Evolutionary conservation across 257 asterid species (phyloP).

Genomic region (Henckelia pumila): DNA sequence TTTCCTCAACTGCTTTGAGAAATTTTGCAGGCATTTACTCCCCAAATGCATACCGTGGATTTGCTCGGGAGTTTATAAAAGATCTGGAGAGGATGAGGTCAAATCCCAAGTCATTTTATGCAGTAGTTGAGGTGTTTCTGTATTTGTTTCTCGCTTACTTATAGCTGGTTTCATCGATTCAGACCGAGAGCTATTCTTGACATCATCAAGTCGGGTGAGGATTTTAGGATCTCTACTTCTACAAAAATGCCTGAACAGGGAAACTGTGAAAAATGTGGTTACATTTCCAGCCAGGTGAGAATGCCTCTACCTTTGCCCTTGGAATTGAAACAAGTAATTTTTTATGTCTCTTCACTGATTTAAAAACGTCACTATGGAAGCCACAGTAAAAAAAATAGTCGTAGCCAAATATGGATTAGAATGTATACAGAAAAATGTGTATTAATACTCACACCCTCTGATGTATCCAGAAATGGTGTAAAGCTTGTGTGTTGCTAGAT

Average conservation of each 20-base stretch:
- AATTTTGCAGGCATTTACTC: conserved; percentile 76
- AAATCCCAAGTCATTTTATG: not conserved
- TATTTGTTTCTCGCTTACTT: not conserved
- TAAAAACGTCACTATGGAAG: not conserved
- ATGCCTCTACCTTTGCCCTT: conserved; percentile 5
- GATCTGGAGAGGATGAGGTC: conserved; percentile 92
- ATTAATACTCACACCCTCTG: not conserved
- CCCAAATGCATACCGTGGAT: conserved; percentile 98
- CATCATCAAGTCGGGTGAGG: conserved; percentile 93
- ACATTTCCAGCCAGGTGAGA: conserved; percentile 94
- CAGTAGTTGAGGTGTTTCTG: not conserved
- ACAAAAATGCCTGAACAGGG: conserved; percentile 99
- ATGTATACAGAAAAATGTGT: not conserved
- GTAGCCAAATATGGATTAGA: not conserved
- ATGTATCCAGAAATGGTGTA: not conserved
- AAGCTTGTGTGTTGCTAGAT: not conserved
- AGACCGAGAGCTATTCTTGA: conserved; percentile 95
- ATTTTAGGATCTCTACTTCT: conserved; percentile 79
- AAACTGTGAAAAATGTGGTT: conserved; percentile 89
- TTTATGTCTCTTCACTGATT: not conserved
- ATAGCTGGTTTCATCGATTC: conserved; percentile 15
- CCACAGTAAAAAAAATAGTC: not conserved
- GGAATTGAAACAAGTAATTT: not conserved
- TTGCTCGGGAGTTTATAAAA: conserved; percentile 96
- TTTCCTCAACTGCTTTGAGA: not conserved